Base-by-base conservation (phyloP, 495 filamentous ascomycete species). In the Neurospora sp. region DNA sequence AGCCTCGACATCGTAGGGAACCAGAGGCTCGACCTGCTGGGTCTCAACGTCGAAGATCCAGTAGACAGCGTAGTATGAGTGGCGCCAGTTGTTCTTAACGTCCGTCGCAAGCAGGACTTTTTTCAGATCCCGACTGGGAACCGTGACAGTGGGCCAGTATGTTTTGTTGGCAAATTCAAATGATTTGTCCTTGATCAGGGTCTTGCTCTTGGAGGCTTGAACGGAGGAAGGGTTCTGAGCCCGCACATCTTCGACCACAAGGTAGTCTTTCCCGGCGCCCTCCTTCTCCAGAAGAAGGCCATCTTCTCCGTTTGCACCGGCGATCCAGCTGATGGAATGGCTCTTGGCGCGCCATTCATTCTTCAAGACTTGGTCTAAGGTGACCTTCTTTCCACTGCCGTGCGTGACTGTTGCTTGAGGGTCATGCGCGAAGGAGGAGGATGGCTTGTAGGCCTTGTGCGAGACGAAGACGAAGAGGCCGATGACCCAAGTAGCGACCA, bases 11-110 rank as follows among this genome's bases (percentile, higher is more conserved):
- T 92, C 85, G 8, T 81, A 80, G 4, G 92, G 92, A 74, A 97
- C 90, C 73, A 99, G 79, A 1, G 96, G 89, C 77, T 96, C 86
- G 1, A 86, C 93, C 8, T 83, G 89, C 78, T 98, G 94, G 3
- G 89, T 92, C 27, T 87, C 89, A 41, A 98, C 95, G 79, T 99
- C 93, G 73, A 98, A 94, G 69, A 99, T 90, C 93, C 93, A 99
- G 80, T 97, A 99, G 16, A 86, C 83, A 0, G 90, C 95, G 68
- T 87, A 92, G 74, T 86, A 94, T 0, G 94, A 98, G 81, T 98
- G 90, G 75, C 96, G 87, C 94, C 94, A 99, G 76, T 96, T 94
- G 72, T 87, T 86, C 79, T 88, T 76, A 4, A 84, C 76, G 45
- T 93, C 84, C 5, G 94, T 94, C 44, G 89, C 84, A 39, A 97